Percentiles rank a stretch among this genome's conserved stretches.
Conservation (phyloP, 345 rosid genomes). For the Populus deltoides region DNA sequence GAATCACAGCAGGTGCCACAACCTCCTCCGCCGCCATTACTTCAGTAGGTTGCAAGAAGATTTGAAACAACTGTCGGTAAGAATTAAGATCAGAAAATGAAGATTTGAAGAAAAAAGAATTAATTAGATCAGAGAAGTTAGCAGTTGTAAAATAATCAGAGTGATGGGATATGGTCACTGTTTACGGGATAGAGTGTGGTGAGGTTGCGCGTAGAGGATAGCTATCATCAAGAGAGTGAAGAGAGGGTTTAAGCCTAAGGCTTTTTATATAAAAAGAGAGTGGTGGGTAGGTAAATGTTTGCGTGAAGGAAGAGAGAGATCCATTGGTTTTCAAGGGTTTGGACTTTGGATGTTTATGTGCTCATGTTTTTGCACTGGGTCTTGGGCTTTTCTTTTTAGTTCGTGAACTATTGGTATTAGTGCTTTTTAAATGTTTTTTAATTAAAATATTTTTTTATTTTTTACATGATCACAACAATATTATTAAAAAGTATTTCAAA, state of each 20-base stretch:
- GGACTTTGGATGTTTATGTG: background rate
- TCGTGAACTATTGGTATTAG: too few relatives aligned
- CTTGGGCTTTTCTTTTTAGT: background rate
- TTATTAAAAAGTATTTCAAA: too few relatives aligned
- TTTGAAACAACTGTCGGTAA: background rate
- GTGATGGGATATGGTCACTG: background rate
- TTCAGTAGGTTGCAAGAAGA: background rate
- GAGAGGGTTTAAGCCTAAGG: background rate
- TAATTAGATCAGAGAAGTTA: too few relatives aligned
- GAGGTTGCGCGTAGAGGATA: background rate
- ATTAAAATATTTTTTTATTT: too few relatives aligned
- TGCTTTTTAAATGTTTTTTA: too few relatives aligned
- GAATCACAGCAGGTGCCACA: slow-evolving; percentile 18
- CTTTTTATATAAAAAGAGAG: background rate
- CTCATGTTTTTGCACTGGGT: background rate
- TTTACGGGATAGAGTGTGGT: background rate
- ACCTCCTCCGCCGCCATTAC: slow-evolving; percentile 67
- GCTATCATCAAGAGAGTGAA: background rate
- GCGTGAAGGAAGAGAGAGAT: background rate
- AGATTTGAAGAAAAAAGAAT: background rate
- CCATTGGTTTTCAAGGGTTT: background rate
- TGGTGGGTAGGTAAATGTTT: background rate
- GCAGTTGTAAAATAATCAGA: background rate
- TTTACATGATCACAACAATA: too few relatives aligned
- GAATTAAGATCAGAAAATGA: background rate